A percentile compares a stretch with the other conserved stretches of the same genome.
Conservation (phyloP, 257 asterid species). For the Ocimum tenuiflorum region DNA sequence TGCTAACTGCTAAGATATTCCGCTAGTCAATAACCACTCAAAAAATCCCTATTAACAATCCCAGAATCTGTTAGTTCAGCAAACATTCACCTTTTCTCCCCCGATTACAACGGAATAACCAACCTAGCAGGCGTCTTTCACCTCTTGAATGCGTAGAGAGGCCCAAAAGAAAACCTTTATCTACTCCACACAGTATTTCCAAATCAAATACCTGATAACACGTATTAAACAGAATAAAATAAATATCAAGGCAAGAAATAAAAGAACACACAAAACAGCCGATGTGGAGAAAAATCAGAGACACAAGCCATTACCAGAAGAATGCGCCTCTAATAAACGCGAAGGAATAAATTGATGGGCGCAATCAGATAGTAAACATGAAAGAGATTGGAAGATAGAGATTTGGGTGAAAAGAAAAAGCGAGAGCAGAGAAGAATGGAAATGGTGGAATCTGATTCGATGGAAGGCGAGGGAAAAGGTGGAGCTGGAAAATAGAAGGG, state of each 20-base stretch:
- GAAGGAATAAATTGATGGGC: slow-evolving; percentile 17
- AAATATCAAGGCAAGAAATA: background rate
- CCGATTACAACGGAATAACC: slow-evolving; percentile 2
- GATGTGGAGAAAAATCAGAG: background rate
- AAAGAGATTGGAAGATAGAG: background rate
- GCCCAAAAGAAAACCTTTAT: background rate
- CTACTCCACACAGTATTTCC: slow-evolving; percentile 16
- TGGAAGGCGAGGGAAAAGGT: slow-evolving; percentile 29
- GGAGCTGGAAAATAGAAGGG: slow-evolving; percentile 22
- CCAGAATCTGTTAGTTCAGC: slow-evolving; percentile 11
- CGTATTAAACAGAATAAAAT: background rate
- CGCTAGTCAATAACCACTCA: background rate
- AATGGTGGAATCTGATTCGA: slow-evolving; percentile 41
- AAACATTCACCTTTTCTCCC: background rate
- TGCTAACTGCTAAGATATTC: background rate
- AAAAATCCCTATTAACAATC: background rate
- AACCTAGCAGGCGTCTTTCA: slow-evolving; percentile 1
- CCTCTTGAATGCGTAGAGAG: background rate
- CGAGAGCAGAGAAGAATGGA: background rate
- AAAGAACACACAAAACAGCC: background rate
- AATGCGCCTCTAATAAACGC: slow-evolving; percentile 17
- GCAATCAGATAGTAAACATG: background rate
- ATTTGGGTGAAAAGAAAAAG: slow-evolving; percentile 8
- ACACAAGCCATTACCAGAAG: slow-evolving; percentile 27
- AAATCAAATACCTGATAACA: slow-evolving; percentile 23